Base-by-base conservation (phyloP, 305 asterid genomes). In the Galium porrigens region DNA sequence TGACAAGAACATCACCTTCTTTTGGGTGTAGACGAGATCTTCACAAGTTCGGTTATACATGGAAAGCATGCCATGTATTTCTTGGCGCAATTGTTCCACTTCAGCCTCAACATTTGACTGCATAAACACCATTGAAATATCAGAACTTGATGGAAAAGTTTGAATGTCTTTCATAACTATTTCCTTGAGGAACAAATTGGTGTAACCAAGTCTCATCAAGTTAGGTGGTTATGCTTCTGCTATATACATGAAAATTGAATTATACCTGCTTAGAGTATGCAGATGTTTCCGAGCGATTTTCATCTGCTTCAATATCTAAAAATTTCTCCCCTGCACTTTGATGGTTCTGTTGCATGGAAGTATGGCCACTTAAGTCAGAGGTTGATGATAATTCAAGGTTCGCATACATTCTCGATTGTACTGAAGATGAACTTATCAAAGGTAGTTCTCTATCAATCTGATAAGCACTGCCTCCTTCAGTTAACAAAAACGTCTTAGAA, bases 31-130 rank as follows among this genome's bases (percentile, higher is more conserved):
- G 69, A 84, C 78, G 64, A 90, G 81, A 65, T 84, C 88, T 70
- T 80, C 80, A 71, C 95, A 85, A 68, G 95, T 86, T 78, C 57
- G 89, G 68, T 71, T 83, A 75, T 90, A 90, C 86, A 85, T 70
- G 61, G 76, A 59, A 61, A 83, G 53, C 71, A 91, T 82, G 75
- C 71, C 75, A 61, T 72, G 81, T 72, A 90, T 68, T 65, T 88
- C 96, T 68, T 76, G 79, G 49, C 83, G 88, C 77, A 88, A 66
- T 62, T 62, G 67, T 64, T 77, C 87, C 20, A 81, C 75, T 79
- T 90, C 97, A 67, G 80, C 78, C 66, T 78, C 83, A 70, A 67
- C 58, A 44, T 76, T 80, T 52, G 82, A 73, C 89, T 77, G 89
- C 71, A 75, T 15, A 70, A 72, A 62, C 71, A 81, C 25, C 34